Conservation (phyloP, 179 eudicot species). For the Beta macrorhiza region DNA sequence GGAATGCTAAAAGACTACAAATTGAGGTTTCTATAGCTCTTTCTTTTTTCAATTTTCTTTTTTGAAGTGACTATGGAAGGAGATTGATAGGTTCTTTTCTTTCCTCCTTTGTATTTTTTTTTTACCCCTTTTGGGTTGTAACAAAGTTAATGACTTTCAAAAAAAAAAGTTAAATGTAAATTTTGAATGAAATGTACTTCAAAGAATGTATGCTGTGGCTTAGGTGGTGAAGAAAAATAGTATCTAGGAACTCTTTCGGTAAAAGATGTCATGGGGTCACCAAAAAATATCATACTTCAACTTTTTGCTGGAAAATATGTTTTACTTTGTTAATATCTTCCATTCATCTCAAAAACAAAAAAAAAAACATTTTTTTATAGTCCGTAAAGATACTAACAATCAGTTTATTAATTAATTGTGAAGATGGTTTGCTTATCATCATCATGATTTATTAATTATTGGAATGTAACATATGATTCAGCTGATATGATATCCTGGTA, state of each 20-base stretch:
- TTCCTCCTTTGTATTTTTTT: background rate
- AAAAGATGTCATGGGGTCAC: too few species aligned
- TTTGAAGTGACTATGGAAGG: background rate
- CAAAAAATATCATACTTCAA: too few species aligned
- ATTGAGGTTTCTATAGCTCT: background rate
- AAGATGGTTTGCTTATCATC: background rate
- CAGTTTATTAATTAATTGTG: too few species aligned
- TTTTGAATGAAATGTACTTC: background rate
- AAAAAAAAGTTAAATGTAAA: background rate
- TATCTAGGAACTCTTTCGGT: too few species aligned
- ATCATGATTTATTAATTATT: background rate
- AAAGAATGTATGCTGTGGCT: background rate
- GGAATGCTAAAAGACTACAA: constrained; percentile 14
- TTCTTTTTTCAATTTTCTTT: too few species aligned
- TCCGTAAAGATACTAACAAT: background rate
- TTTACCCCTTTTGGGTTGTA: background rate
- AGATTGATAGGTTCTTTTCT: background rate
- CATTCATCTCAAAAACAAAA: too few species aligned
- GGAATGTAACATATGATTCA: background rate
- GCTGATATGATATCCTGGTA: background rate
- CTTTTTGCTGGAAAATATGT: too few species aligned
- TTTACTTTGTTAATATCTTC: too few species aligned
- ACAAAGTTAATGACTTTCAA: background rate
- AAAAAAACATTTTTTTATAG: too few species aligned
- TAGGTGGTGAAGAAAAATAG: too few species aligned